These are phyloP conservation scores for Candida maesae DNA, from an alignment of 805 yeast genomes.

Conservation along the genomic window DNA sequence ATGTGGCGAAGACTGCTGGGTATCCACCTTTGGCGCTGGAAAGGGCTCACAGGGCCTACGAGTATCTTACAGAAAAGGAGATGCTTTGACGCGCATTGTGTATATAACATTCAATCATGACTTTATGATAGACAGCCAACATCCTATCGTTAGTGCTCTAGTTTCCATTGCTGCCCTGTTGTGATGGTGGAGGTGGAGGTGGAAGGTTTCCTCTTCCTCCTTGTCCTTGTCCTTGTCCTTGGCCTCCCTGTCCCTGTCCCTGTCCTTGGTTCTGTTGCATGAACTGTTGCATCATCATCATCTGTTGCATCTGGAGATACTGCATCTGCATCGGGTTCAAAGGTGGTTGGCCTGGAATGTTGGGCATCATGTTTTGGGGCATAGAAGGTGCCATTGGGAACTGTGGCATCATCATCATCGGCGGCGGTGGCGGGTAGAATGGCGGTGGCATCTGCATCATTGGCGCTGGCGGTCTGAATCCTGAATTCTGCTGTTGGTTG, in stretches of 20 bases:
- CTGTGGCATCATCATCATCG: slow-evolving; percentile 12
- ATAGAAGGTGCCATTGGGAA: slow-evolving; percentile 1
- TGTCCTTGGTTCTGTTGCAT: slow-evolving; percentile 11
- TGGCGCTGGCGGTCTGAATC: no score
- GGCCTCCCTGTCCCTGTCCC: slow-evolving; percentile 20
- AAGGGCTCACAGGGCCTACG: slow-evolving; percentile 12
- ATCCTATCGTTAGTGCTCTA: neutral
- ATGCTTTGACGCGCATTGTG: slow-evolving; percentile 5
- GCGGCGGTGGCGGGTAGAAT: no score
- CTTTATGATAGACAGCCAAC: neutral
- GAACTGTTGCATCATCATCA: slow-evolving; percentile 27
- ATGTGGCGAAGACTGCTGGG: slow-evolving; percentile 91
- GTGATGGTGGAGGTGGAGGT: neutral
- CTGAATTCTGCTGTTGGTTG: no score
- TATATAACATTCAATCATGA: neutral
- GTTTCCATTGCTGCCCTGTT: neutral
- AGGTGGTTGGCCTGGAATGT: slow-evolving; percentile 7
- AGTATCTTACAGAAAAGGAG: slow-evolving; percentile 4
- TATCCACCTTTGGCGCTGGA: slow-evolving; percentile 52
- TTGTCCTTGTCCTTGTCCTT: slow-evolving; percentile 3
- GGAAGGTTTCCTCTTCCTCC: no score
- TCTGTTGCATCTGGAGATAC: slow-evolving; percentile 27
- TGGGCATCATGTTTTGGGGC: slow-evolving; percentile 3
- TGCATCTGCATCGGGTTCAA: slow-evolving; percentile 27
- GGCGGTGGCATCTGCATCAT: slow-evolving; percentile 14